Evolutionary conservation across 495 filamentous ascomycete genomes (phyloP), one percentile per base, ranked within the genome.

Genomic region (Trichoderma reesei): DNA sequence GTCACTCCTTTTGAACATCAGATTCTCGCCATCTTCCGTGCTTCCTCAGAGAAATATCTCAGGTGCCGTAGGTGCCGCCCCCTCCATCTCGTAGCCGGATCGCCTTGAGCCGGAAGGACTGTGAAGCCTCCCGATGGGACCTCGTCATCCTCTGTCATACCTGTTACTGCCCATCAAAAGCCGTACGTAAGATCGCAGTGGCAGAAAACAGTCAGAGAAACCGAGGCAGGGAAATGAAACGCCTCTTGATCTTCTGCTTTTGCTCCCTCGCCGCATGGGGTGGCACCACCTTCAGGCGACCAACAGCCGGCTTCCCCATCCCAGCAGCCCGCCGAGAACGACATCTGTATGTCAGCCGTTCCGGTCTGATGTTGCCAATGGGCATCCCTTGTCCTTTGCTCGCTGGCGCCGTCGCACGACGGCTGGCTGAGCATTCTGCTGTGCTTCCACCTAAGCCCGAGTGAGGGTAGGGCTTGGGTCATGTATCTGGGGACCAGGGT

Each of bases 401-500:
- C 51, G 51, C 26, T 56, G 26, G 16, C 51, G 26, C 51, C 51
- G 51, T 56, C 51, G 34, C 51, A 56, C 51, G 9, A 56, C 51
- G 51, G 51, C 51, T 56, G 51, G 51, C 51, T 56, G 51, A 56
- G 51, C 26, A 56, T 34, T 34, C 51, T 56, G 11, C 18, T 56
- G 51, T 56, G 26, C 51, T 34, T 56, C 26, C 51, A 6, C 33
- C 26, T 26, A 33, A 56, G 31, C 26, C 51, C 51, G 11, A 56
- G 31, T 9, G 26, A 33, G 20, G 51, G 20, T 56, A 56, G 51
- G 31, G 51, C 51, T 56, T 56, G 51, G 51, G 26, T 26, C 51
- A 56, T 56, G 51, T 56, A 56, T 56, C 26, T 34, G 51, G 51
- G 26, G 51, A 56, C 51, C 26, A 56, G 51, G 51, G 51, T 56